Evolutionary conservation across 2,329 filamentous ascomycete genomes (phyloP).

Genomic region (Colletotrichum noveboracense): DNA sequence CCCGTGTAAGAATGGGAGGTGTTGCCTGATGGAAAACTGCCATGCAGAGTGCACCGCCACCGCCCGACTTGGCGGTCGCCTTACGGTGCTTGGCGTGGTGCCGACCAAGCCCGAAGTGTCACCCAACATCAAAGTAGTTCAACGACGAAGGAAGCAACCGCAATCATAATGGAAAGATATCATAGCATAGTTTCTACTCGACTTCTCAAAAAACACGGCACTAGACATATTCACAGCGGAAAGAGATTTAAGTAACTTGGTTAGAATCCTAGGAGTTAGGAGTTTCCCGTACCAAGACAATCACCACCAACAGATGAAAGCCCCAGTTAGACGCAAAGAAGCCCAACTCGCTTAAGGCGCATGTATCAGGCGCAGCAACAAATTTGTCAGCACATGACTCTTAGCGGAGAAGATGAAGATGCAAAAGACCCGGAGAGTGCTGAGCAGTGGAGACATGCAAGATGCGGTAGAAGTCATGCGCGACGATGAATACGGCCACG

Average conservation of each 20-base stretch:
- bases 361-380: background rate
- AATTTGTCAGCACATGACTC: background rate
- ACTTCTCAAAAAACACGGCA: background rate
- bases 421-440: background rate
- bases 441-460: background rate
- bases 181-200: background rate
- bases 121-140: background rate
- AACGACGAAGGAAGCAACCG: background rate
- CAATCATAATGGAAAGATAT: background rate
- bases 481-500: background rate
- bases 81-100: background rate
- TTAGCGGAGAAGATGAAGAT: background rate
- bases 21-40: background rate
- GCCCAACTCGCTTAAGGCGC: background rate
- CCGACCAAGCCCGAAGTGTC: background rate
- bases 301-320: background rate
- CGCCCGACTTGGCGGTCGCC: background rate
- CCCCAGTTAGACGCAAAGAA: background rate
- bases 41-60: background rate
- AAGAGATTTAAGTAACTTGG: background rate
- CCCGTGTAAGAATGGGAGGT: background rate
- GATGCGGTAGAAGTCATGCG: background rate
- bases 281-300: background rate
- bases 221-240: background rate
- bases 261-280: rapidly evolving